phyloP scores from a whole-genome alignment of 169 alveolate species.

The Plasmodium yoelii region DNA sequence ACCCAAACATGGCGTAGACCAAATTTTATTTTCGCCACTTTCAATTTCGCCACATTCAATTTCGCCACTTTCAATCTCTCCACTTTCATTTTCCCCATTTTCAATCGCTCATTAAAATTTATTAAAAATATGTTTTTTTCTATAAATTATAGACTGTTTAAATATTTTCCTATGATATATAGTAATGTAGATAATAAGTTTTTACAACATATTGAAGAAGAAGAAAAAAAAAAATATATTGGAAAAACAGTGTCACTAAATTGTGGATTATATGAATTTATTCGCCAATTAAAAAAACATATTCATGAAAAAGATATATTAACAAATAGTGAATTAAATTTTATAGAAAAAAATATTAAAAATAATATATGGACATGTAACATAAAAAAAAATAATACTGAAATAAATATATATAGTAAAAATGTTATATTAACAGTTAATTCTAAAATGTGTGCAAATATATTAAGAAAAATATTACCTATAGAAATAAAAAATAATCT shows the following conservation, averaged over 20 bases:
- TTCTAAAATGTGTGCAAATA: constrained; percentile 49
- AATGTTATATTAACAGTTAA: constrained; percentile 36
- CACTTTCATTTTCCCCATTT: not conserved
- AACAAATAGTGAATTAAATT: constrained; percentile 43
- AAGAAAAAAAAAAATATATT: constrained; percentile 18
- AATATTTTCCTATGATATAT: not conserved
- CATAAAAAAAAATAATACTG: not conserved
- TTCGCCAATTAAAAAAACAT: constrained; percentile 2
- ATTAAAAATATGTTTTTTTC: not conserved
- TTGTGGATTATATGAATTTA: constrained; percentile 43
- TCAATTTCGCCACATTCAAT: too few species aligned
- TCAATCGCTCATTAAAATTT: not conserved
- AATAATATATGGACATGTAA: constrained; percentile 32
- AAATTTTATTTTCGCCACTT: too few species aligned
- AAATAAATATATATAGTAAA: constrained; percentile 18
- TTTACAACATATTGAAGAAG: not conserved
- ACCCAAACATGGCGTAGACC: too few species aligned
- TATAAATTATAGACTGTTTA: not conserved
- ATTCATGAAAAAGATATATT: constrained; percentile 22
- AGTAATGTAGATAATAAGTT: not conserved
- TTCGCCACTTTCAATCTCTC: too few species aligned
- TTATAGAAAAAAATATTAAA: constrained; percentile 3
- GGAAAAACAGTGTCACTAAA: constrained; percentile 47
- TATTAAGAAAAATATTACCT: constrained; percentile 35
- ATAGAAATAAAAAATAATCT: constrained; percentile 9